Percentiles rank a stretch among this genome's conserved stretches.
Conservation (phyloP, 2,329 filamentous ascomycete species). For the Aspergillus sp. region DNA sequence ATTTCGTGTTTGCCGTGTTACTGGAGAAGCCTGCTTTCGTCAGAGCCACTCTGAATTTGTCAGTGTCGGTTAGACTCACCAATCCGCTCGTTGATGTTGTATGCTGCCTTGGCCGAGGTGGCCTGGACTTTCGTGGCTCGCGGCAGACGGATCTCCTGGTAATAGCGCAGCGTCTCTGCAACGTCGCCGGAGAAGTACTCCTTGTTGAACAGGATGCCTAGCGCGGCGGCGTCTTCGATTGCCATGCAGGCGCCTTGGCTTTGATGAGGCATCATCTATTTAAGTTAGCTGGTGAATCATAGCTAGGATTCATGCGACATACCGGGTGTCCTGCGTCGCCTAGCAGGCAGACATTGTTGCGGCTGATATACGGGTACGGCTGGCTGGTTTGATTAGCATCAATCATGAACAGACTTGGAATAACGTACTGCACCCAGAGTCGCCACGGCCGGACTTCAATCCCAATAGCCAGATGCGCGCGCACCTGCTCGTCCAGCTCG, state of each 20-base stretch:
- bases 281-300: not conserved
- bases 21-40: constrained; percentile 57
- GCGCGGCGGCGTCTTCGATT: constrained; percentile 64
- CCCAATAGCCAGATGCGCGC: constrained; percentile 58
- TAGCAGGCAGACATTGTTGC: constrained; percentile 56
- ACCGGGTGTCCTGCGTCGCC: constrained; percentile 68
- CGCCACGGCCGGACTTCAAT: constrained; percentile 66
- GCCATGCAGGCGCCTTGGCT: constrained; percentile 70
- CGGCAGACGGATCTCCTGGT: constrained; percentile 55
- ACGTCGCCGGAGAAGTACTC: constrained; percentile 51
- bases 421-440: constrained; percentile 57
- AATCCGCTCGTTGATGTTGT: constrained; percentile 65
- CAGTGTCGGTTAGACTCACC: constrained; percentile 36
- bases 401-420: no score
- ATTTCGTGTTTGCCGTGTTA: constrained; percentile 54
- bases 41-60: not conserved
- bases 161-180: constrained; percentile 49
- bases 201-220: constrained; percentile 61
- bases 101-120: constrained; percentile 57
- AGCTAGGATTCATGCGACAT: constrained; percentile 15
- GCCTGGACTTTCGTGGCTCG: constrained; percentile 58
- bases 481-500: constrained; percentile 59
- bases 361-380: constrained; percentile 60
- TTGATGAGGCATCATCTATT: constrained; percentile 66
- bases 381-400: constrained; percentile 26